These are phyloP conservation scores for Daphne laureola DNA, from an alignment of 441 rosid species.

Conservation along the genomic window DNA sequence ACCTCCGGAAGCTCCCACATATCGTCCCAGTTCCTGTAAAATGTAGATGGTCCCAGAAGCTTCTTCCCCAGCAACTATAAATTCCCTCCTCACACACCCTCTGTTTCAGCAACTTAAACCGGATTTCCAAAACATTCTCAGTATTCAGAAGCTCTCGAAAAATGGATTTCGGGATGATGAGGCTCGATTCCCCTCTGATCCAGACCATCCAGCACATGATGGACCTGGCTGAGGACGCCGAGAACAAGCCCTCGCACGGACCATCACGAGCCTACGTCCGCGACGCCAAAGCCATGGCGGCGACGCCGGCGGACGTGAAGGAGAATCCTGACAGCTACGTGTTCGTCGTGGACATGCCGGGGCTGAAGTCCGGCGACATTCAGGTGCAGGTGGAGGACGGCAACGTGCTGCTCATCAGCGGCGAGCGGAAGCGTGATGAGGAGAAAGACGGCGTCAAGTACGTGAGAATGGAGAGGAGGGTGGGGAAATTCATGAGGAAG, in stretches of 20 bases:
- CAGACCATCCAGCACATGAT: slow-evolving; percentile 27
- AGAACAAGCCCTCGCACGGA: slow-evolving; percentile 23
- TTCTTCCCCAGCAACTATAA: no score
- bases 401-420: slow-evolving; percentile 41
- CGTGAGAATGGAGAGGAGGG: slow-evolving; percentile 53
- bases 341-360: slow-evolving; percentile 57
- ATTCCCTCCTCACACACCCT: no score
- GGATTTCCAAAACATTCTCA: not conserved
- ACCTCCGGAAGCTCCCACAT: no score
- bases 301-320: slow-evolving; percentile 47
- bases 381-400: slow-evolving; percentile 51
- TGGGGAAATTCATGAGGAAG: slow-evolving; percentile 58
- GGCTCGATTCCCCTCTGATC: slow-evolving; percentile 28
- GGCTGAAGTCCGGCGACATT: slow-evolving; percentile 42
- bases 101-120: no score
- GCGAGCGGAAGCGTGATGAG: slow-evolving; percentile 56
- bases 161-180: slow-evolving; percentile 38
- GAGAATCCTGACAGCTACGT: slow-evolving; percentile 40
- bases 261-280: slow-evolving; percentile 36
- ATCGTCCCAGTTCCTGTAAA: no score
- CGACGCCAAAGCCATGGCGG: slow-evolving; percentile 56
- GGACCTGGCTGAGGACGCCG: slow-evolving; percentile 17
- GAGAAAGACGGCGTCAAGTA: slow-evolving; percentile 52
- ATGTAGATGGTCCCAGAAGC: no score
- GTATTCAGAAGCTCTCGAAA: not conserved